Evolutionary conservation across 2,329 filamentous ascomycete species (phyloP).

Genomic region (Penicillium sp.): DNA sequence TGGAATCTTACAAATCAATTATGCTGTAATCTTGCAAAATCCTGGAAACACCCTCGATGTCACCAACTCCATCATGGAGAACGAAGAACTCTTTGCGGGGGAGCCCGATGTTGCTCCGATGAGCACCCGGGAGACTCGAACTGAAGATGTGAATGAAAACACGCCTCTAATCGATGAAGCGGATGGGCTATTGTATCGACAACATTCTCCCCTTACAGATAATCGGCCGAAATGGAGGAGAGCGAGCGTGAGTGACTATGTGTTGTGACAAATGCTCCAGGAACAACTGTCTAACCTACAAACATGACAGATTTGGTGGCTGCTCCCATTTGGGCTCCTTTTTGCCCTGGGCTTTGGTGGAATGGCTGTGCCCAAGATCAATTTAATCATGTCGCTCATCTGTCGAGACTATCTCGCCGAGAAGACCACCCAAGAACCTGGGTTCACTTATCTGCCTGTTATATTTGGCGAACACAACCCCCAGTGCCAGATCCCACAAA

Average conservation of each 20-base stretch:
- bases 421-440: slow-evolving; percentile 58
- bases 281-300: slow-evolving; percentile 12
- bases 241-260: slow-evolving; percentile 47
- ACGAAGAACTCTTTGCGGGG: slow-evolving; percentile 34
- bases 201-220: not conserved
- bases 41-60: not conserved
- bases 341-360: slow-evolving; percentile 86
- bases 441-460: slow-evolving; percentile 62
- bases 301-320: slow-evolving; percentile 68
- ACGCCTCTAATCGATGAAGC: not conserved
- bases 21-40: not conserved
- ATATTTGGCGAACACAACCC: slow-evolving; percentile 68
- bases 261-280: not conserved
- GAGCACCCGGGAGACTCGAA: slow-evolving; percentile 13
- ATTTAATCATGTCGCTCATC: slow-evolving; percentile 79
- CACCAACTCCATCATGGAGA: slow-evolving; percentile 30
- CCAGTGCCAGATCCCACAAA: slow-evolving; percentile 76
- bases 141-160: slow-evolving; percentile 3
- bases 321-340: slow-evolving; percentile 75
- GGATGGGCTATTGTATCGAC: not conserved
- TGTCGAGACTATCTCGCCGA: slow-evolving; percentile 81
- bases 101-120: slow-evolving; percentile 34
- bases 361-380: slow-evolving; percentile 80
- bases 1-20: slow-evolving; percentile 8
- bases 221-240: slow-evolving; percentile 49